These are phyloP conservation scores for Starmerella roubikii DNA, from an alignment of 805 yeast genomes.

Conservation along the genomic window DNA sequence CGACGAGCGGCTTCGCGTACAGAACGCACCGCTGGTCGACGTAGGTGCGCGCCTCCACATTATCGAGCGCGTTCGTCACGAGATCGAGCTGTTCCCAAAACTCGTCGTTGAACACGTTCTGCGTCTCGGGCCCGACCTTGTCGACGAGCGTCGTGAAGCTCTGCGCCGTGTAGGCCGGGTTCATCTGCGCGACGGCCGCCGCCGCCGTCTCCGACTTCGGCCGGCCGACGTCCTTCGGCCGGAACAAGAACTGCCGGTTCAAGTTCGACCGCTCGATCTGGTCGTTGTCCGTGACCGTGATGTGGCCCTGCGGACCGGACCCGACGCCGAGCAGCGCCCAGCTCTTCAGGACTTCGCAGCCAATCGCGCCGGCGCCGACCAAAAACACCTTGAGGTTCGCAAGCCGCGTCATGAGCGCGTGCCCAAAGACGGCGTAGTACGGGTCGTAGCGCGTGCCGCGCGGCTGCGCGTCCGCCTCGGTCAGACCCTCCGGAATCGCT, in stretches of 20 bases:
- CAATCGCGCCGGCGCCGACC: conserved; percentile 98
- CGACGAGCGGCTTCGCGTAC: conserved; percentile 78
- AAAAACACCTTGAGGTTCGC: conserved; percentile 71
- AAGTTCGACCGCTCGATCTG: conserved; percentile 89
- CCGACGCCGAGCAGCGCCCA: conserved; percentile 98
- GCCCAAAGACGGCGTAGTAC: conserved; percentile 92
- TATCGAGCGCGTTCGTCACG: conserved; percentile 94
- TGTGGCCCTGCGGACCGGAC: conserved; percentile 76
- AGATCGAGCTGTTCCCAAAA: conserved; percentile 79
- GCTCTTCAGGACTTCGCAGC: conserved; percentile 95
- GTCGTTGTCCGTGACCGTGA: conserved; percentile 82
- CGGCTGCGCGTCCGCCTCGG: conserved; percentile 60
- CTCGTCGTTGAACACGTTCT: conserved; percentile 63
- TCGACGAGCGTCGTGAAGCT: conserved; percentile 66
- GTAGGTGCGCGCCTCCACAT: conserved; percentile 94
- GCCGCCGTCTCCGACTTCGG: conserved; percentile 88
- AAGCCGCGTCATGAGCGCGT: conserved; percentile 55
- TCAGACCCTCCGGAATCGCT: conserved; percentile 45
- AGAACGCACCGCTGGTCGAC: conserved; percentile 95
- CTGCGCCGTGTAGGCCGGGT: conserved; percentile 57
- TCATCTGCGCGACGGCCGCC: conserved; percentile 68
- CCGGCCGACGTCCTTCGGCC: conserved; percentile 88
- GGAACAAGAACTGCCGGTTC: conserved; percentile 89
- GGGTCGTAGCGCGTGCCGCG: conserved; percentile 74
- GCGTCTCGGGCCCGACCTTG: conserved; percentile 90